A percentile compares a stretch with the other conserved stretches of the same genome.
These are phyloP conservation scores for Diaporthe eres DNA, from an alignment of 2,329 filamentous ascomycete species.

Conservation along the genomic window DNA sequence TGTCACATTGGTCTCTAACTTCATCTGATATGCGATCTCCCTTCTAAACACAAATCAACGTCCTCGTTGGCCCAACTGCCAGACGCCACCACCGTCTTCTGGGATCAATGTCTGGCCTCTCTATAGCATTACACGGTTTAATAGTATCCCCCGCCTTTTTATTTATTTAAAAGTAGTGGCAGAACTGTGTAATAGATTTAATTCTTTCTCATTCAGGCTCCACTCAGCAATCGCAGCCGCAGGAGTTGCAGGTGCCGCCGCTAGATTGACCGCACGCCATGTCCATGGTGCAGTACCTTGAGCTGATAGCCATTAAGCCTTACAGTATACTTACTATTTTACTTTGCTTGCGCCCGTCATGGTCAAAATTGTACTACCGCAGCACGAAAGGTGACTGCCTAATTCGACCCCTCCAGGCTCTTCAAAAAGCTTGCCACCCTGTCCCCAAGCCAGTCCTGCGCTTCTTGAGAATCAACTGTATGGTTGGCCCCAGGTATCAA, in stretches of 20 bases:
- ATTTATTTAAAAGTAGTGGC: too few species aligned
- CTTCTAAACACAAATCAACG: constrained; percentile 12
- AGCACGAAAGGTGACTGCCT: neutral
- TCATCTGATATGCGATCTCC: constrained; percentile 16
- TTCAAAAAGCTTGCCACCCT: constrained; percentile 63
- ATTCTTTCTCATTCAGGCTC: too few species aligned
- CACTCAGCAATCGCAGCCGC: too few species aligned
- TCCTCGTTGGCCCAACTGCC: neutral
- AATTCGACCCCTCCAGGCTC: constrained; percentile 41
- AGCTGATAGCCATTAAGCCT: too few species aligned
- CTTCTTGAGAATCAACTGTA: constrained; percentile 60
- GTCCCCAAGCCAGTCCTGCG: constrained; percentile 64
- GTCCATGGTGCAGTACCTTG: too few species aligned
- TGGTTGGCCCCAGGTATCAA: constrained; percentile 68
- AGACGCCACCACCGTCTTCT: neutral
- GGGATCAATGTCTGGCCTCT: neutral
- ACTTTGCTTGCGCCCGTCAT: neutral
- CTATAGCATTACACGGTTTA: too few species aligned
- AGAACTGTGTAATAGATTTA: too few species aligned
- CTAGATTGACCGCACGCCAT: too few species aligned
- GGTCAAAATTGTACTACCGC: neutral
- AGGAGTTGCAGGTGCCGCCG: too few species aligned
- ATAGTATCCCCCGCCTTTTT: too few species aligned
- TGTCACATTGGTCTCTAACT: constrained; percentile 20
- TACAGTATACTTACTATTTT: neutral